phyloP scores from a whole-genome alignment of 352 stramenopile species.

The Globisporangium barbulae region DNA sequence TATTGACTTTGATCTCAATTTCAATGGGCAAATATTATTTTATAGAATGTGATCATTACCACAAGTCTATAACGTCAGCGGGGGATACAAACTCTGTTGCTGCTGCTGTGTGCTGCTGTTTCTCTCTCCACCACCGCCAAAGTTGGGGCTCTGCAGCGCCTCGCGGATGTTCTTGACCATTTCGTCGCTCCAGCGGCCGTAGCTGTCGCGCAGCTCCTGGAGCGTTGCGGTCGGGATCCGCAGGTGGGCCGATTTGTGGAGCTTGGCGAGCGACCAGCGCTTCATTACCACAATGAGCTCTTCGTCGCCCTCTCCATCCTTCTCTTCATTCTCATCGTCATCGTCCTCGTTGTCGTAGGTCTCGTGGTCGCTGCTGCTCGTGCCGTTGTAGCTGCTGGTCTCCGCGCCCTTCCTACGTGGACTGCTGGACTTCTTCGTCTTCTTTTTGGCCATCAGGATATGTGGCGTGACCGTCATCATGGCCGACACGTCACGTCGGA shows the following conservation, averaged over 20 bases:
- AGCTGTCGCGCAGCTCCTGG: conserved; percentile 38
- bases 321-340: background rate
- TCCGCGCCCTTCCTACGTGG: background rate
- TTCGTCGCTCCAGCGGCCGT: conserved; percentile 44
- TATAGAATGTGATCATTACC: too few relatives aligned
- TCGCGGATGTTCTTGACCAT: conserved; percentile 40
- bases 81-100: background rate
- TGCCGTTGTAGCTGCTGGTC: background rate
- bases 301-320: conserved; percentile 3
- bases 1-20: too few relatives aligned
- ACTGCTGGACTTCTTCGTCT: conserved; percentile 1
- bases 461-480: conserved; percentile 12
- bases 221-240: conserved; percentile 22
- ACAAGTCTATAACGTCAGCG: too few relatives aligned
- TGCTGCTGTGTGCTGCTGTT: background rate
- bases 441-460: conserved; percentile 1
- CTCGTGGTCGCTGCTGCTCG: conserved; percentile 3
- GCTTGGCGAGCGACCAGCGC: conserved; percentile 27
- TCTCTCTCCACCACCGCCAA: background rate
- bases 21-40: too few relatives aligned
- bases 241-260: conserved; percentile 18
- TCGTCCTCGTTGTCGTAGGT: conserved; percentile 4
- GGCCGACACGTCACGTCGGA: conserved; percentile 19
- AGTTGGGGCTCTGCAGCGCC: background rate
- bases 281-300: conserved; percentile 34